Conservation (phyloP, 805 yeast species). For the Saccharomycopsis malanga region DNA sequence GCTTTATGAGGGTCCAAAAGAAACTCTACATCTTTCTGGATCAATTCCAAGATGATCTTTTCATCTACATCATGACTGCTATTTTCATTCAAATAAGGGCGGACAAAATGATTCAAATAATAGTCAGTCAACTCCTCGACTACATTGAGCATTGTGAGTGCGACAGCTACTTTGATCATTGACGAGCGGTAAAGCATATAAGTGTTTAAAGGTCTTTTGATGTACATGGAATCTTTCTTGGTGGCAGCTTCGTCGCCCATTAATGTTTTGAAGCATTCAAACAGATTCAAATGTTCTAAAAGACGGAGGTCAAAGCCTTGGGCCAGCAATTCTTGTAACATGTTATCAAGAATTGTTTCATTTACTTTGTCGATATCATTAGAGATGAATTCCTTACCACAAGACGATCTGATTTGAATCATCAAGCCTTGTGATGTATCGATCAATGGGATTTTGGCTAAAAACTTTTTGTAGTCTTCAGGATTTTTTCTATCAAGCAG, state of each 20-base stretch:
- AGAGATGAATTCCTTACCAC: constrained; percentile 8
- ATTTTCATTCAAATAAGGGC: background rate
- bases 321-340: background rate
- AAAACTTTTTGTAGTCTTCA: constrained; percentile 1
- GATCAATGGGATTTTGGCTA: constrained; percentile 10
- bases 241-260: constrained; percentile 8
- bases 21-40: constrained; percentile 13
- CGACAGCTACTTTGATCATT: constrained; percentile 36
- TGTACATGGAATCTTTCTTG: constrained; percentile 21
- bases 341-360: background rate
- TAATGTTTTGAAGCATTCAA: constrained; percentile 2
- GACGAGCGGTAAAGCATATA: constrained; percentile 41
- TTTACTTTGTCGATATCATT: background rate
- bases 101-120: constrained; percentile 15
- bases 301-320: background rate
- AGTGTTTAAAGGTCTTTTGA: constrained; percentile 42
- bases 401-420: constrained; percentile 15
- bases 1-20: background rate
- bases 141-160: constrained; percentile 24
- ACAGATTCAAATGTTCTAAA: constrained; percentile 5
- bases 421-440: constrained; percentile 6
- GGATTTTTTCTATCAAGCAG: no score
- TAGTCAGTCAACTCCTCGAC: background rate
- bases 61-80: constrained; percentile 22
- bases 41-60: constrained; percentile 9